Conservation (phyloP, 768 basidiomycete species). For the Paxillus involutus region DNA sequence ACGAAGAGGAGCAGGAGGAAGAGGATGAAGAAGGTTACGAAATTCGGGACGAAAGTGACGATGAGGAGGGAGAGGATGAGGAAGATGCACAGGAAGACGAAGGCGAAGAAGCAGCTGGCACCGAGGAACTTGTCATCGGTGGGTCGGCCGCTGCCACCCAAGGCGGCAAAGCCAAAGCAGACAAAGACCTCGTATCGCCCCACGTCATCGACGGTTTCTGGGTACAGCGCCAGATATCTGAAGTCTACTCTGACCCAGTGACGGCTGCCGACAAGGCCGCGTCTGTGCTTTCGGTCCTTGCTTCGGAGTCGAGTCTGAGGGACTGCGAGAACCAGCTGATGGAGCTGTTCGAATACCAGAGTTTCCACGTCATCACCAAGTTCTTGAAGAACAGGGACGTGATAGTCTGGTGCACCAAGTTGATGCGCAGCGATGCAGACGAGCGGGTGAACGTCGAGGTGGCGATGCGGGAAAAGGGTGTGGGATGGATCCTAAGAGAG, state of each 20-base stretch:
- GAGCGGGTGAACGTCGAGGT: conserved; percentile 93
- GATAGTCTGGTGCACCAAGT: conserved; percentile 96
- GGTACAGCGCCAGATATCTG: conserved; percentile 93
- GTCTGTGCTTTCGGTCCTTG: conserved; percentile 79
- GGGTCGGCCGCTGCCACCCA: conserved; percentile 53
- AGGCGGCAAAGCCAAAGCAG: conserved; percentile 50
- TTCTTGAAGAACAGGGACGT: conserved; percentile 96
- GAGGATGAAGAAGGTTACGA: conserved; percentile 91
- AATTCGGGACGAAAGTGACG: conserved; percentile 78
- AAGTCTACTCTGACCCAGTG: conserved; percentile 91
- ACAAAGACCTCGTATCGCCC: conserved; percentile 82
- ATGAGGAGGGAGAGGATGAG: conserved; percentile 60
- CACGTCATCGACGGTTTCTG: conserved; percentile 96
- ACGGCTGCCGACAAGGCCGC: conserved; percentile 92
- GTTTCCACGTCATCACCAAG: conserved; percentile 85
- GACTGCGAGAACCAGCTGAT: conserved; percentile 96
- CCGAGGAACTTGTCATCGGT: conserved; percentile 80
- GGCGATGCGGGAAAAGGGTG: conserved; percentile 95
- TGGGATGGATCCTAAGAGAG: conserved; percentile 93
- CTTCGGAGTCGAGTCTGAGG: conserved; percentile 82
- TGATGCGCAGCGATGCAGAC: conserved; percentile 85
- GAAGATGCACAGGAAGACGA: conserved; percentile 42
- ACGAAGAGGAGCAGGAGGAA: conserved; percentile 95
- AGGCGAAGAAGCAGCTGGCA: conserved; percentile 46
- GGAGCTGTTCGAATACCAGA: conserved; percentile 93